phyloP scores from a whole-genome alignment of 176 grass and related monocot species.

The Puya raimondii region DNA sequence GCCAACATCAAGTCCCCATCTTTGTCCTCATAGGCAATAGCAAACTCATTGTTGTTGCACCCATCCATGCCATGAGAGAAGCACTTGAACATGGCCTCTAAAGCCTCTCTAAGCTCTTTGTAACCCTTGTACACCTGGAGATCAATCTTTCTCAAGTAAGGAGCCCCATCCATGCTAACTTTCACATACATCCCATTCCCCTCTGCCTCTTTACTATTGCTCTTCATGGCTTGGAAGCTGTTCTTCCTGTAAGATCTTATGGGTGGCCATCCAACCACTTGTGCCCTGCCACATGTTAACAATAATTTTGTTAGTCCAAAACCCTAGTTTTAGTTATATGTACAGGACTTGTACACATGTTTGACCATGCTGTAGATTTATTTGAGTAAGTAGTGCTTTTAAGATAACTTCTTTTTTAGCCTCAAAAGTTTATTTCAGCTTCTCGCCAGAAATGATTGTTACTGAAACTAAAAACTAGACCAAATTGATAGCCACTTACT shows the following conservation, averaged over 20 bases:
- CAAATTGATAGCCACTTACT: slow-evolving; percentile 25
- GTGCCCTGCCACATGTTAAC: slow-evolving; percentile 40
- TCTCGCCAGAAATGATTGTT: no score
- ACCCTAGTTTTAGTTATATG: neutral
- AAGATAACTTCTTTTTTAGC: no score
- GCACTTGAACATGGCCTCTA: slow-evolving; percentile 74
- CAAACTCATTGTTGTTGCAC: slow-evolving; percentile 31
- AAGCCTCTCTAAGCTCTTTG: slow-evolving; percentile 70
- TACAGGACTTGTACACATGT: no score
- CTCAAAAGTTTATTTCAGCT: no score
- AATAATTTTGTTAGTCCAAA: neutral
- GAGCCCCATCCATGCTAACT: slow-evolving; percentile 91
- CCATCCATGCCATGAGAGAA: slow-evolving; percentile 35
- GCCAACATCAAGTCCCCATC: slow-evolving; percentile 85
- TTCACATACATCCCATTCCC: slow-evolving; percentile 50
- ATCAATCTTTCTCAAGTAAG: slow-evolving; percentile 80
- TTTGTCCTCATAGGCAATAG: slow-evolving; percentile 72
- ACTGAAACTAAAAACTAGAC: no score
- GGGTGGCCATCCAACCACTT: slow-evolving; percentile 89
- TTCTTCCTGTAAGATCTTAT: slow-evolving; percentile 83
- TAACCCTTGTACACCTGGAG: slow-evolving; percentile 71
- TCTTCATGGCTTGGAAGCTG: slow-evolving; percentile 49
- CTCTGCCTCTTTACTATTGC: slow-evolving; percentile 15
- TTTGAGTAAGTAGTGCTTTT: no score
- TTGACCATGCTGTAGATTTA: no score